Evolutionary conservation across 78 protist genomes (phyloP).

Genomic region (Cyanophora paradoxa): DNA sequence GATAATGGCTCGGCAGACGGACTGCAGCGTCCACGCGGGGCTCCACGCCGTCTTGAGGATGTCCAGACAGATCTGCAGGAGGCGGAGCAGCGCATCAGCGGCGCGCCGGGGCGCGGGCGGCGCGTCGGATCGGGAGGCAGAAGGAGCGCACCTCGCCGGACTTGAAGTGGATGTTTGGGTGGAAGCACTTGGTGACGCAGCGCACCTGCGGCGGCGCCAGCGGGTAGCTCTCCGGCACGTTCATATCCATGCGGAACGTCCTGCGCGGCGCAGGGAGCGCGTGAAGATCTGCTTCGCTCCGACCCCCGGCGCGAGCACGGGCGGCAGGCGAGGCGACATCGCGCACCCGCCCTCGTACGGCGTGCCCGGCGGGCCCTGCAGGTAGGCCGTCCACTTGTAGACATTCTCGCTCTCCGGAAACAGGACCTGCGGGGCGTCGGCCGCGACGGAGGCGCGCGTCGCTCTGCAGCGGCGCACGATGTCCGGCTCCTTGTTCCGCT

Average conservation of each 20-base stretch:
- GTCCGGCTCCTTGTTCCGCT: neutral
- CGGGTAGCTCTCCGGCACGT: conserved; percentile 66
- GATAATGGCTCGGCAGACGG: conserved; percentile 73
- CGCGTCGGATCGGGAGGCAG: too few species aligned
- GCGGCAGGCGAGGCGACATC: neutral
- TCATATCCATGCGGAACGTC: conserved; percentile 11
- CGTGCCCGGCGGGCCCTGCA: conserved; percentile 13
- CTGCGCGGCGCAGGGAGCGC: neutral
- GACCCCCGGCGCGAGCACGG: neutral
- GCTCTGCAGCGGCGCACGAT: neutral
- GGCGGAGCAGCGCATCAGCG: too few species aligned
- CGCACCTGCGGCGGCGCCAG: conserved; percentile 62
- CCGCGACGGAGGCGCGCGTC: neutral
- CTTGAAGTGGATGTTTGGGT: conserved; percentile 78
- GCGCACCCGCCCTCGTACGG: conserved; percentile 2
- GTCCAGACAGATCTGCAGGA: conserved; percentile 69
- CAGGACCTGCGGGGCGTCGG: neutral
- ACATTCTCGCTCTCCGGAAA: neutral
- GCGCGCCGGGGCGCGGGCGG: too few species aligned
- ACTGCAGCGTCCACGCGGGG: conserved; percentile 68
- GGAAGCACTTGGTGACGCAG: conserved; percentile 70
- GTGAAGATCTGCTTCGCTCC: neutral
- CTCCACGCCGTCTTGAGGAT: conserved; percentile 75
- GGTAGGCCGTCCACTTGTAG: conserved; percentile 14
- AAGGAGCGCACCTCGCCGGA: conserved; percentile 85